Evolutionary conservation across 1,284 basidiomycete species (phyloP).

Genomic region (Ceratobasidium sp.): DNA sequence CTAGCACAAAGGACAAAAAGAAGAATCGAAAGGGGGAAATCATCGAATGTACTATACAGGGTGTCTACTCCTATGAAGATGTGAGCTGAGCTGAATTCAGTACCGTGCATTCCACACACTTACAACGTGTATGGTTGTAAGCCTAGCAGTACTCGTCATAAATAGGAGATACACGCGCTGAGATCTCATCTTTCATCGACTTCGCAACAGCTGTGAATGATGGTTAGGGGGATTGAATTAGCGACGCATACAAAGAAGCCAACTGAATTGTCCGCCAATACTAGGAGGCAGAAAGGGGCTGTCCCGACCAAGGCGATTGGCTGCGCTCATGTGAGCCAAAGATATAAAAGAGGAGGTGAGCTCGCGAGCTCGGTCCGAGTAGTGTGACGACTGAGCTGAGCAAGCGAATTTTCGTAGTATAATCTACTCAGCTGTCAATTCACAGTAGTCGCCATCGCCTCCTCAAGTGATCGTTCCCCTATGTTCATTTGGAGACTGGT

Average conservation of each 20-base stretch:
- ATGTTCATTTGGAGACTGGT: too few relatives aligned
- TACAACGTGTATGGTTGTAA: conserved; percentile 2
- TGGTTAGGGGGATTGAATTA: conserved; percentile 23
- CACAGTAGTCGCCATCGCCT: too few relatives aligned
- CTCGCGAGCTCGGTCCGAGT: too few relatives aligned
- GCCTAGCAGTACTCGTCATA: conserved; percentile 6
- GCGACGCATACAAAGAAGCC: conserved; percentile 20
- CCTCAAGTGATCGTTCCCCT: too few relatives aligned
- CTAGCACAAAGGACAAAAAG: background rate
- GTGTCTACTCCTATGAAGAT: too few relatives aligned
- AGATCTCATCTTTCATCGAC: conserved; percentile 15
- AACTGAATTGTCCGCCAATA: background rate
- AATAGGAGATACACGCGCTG: conserved; percentile 22
- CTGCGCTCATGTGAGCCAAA: too few relatives aligned
- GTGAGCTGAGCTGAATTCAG: background rate
- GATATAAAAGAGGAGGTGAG: too few relatives aligned
- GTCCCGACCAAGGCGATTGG: conserved; percentile 4
- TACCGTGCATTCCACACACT: background rate
- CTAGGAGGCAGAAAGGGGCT: conserved; percentile 11
- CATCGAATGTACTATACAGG: too few relatives aligned
- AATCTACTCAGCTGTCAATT: too few relatives aligned
- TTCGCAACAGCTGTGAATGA: background rate
- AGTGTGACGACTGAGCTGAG: too few relatives aligned
- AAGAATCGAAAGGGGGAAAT: background rate
- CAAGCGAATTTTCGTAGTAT: too few relatives aligned